Evolutionary conservation across 768 basidiomycete species (phyloP).

Genomic region (Lactifluus volemus): DNA sequence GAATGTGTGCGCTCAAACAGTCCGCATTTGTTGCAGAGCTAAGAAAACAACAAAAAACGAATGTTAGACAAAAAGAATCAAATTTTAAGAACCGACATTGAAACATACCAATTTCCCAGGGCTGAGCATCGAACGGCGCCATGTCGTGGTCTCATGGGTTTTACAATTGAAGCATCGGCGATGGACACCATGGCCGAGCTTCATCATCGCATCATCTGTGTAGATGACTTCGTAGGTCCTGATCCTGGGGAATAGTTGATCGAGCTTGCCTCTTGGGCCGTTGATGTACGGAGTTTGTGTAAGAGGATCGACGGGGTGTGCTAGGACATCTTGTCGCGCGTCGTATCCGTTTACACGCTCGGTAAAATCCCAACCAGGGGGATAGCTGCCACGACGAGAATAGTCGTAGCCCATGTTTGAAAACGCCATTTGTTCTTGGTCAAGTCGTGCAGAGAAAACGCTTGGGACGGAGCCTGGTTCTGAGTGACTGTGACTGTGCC

Average conservation of each 20-base stretch:
- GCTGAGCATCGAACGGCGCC: slow-evolving; percentile 64
- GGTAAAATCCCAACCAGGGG: neutral
- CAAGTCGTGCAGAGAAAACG: neutral
- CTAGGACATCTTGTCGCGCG: neutral
- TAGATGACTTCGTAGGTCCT: slow-evolving; percentile 18
- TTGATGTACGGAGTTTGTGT: neutral
- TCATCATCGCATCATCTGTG: slow-evolving; percentile 73
- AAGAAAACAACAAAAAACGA: no score
- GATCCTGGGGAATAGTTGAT: neutral
- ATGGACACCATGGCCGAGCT: slow-evolving; percentile 64
- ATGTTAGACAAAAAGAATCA: no score
- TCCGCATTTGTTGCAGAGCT: slow-evolving; percentile 52
- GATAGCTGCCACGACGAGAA: neutral
- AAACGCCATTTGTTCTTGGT: neutral
- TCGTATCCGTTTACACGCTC: neutral
- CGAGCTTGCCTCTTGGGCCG: neutral
- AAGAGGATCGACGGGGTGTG: neutral
- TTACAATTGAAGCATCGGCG: slow-evolving; percentile 76
- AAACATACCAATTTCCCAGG: slow-evolving; percentile 59
- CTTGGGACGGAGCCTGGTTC: neutral
- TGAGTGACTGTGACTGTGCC: neutral
- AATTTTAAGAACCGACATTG: no score
- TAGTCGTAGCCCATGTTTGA: neutral
- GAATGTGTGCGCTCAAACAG: slow-evolving; percentile 75
- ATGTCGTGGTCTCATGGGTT: slow-evolving; percentile 73